Evolutionary conservation across 2,329 filamentous ascomycete species (phyloP), one percentile per base, ranked within the genome.

Genomic region (Chaetomium strumarium): DNA sequence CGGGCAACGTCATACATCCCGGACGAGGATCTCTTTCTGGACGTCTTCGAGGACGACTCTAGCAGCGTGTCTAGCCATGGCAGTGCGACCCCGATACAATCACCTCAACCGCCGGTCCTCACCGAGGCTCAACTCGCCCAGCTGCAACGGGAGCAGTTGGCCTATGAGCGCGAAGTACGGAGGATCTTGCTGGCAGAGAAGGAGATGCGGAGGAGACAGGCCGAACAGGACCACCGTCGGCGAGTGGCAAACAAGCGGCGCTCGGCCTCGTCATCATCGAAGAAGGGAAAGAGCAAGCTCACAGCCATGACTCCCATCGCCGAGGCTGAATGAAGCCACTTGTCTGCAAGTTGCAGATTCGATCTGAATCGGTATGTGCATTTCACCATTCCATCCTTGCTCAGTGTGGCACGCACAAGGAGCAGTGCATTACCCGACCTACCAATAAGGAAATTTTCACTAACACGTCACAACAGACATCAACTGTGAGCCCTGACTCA

Each of bases 21-120:
- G 39, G 81, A 85, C 70, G 81, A 84, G 68, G 81, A 84, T 61
- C 76, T 84, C 51, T 77, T 80, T 67, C 72, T 72, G 64, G 72
- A 75, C 59, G 68, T 72, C 58, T 73, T 75, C 51, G 75, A 79
- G 60, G 75, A 80, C 61, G 76, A 79, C 61, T 60, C 67, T 55
- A 70, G 67, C 66, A 77, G 73, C 66, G 67, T 75, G 47, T 74
- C 71, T 57, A 73, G 71, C 68, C 67, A 70, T 55, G 66, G 71
- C 62, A 75, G 72, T 63, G 69, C 74, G 42, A 72, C 69, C 20
- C 72, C 71, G 9, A 34, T 55, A 40, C 56, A 60, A 29, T 58
- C 56, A 16, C 60, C 59, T 13, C 57, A 60, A 49, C 57, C 58
- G 33, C 67, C 67, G 46, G 67, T 64, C 55, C 63, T 72, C 52